A percentile compares a stretch with the other conserved stretches of the same genome.
These are phyloP conservation scores for Stephanodiscus minutulus DNA, from an alignment of 108 stramenopile genomes.

Conservation along the genomic window DNA sequence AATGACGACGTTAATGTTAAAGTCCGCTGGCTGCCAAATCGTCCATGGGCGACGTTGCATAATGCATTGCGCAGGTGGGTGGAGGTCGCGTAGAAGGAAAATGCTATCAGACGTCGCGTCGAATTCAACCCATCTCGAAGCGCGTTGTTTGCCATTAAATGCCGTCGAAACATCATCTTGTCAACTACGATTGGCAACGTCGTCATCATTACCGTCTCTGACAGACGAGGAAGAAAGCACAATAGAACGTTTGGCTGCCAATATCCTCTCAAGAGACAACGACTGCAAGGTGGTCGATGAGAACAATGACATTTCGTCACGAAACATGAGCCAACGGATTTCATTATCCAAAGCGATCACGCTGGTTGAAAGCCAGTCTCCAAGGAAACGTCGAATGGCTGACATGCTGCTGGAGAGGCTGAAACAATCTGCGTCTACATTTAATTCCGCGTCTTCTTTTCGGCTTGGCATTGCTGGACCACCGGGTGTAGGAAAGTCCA, in stretches of 20 bases:
- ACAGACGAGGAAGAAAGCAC: slow-evolving; percentile 21
- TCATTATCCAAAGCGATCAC: slow-evolving; percentile 80
- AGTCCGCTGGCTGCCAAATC: neutral
- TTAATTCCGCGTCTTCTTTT: slow-evolving; percentile 40
- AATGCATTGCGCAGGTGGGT: neutral
- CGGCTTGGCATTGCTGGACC: slow-evolving; percentile 84
- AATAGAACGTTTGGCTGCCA: slow-evolving; percentile 20
- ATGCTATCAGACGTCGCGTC: too few species aligned
- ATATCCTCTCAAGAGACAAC: slow-evolving; percentile 18
- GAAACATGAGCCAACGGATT: slow-evolving; percentile 45
- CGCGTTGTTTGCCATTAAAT: neutral
- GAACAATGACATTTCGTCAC: neutral
- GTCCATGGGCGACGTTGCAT: neutral
- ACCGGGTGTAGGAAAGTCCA: slow-evolving; percentile 58
- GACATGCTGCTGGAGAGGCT: slow-evolving; percentile 60
- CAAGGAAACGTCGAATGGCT: slow-evolving; percentile 53
- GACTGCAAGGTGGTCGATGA: neutral
- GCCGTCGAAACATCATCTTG: neutral
- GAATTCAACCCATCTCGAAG: too few species aligned
- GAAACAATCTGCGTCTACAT: slow-evolving; percentile 13
- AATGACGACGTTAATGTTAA: neutral
- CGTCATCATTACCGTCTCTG: slow-evolving; percentile 22
- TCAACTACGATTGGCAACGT: neutral
- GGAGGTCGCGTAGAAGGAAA: neutral
- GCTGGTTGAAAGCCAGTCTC: slow-evolving; percentile 70